phyloP scores from a whole-genome alignment of 2,329 filamentous ascomycete species.

The Penicillium sp. region DNA sequence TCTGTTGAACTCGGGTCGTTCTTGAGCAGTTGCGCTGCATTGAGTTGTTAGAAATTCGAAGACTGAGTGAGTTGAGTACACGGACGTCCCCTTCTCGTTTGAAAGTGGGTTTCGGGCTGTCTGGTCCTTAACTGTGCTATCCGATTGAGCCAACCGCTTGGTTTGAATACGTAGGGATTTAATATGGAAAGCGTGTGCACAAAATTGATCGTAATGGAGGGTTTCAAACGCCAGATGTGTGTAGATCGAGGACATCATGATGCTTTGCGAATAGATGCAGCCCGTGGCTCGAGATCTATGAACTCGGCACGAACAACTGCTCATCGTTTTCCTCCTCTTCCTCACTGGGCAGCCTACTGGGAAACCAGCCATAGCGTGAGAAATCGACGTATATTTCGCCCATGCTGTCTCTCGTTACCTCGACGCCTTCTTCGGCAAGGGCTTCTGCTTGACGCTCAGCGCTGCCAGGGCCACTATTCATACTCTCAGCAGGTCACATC shows the following conservation, averaged over 20 bases:
- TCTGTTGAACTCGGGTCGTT: not conserved
- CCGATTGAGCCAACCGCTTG: not conserved
- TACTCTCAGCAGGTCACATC: constrained; percentile 3
- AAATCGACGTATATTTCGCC: constrained; percentile 49
- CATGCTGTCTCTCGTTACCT: constrained; percentile 44
- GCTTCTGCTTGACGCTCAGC: constrained; percentile 46
- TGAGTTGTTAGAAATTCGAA: not conserved
- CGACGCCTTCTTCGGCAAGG: constrained; percentile 45
- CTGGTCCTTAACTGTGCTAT: not conserved
- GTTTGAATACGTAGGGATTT: not conserved
- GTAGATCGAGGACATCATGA: not conserved
- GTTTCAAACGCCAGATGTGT: not conserved
- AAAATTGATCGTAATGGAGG: not conserved
- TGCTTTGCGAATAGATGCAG: not conserved
- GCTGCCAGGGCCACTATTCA: constrained; percentile 42
- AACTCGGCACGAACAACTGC: not conserved
- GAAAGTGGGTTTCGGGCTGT: too few species aligned
- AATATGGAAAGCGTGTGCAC: too few species aligned
- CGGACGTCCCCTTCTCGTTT: not conserved
- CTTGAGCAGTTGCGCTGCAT: not conserved
- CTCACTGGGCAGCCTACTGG: constrained; percentile 52
- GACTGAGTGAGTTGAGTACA: not conserved
- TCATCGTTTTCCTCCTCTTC: constrained; percentile 20
- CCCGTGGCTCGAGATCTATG: not conserved
- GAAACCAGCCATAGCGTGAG: constrained; percentile 51